These are phyloP conservation scores for Trichosporon ovoides DNA, from an alignment of 1,284 basidiomycete genomes.

Conservation along the genomic window DNA sequence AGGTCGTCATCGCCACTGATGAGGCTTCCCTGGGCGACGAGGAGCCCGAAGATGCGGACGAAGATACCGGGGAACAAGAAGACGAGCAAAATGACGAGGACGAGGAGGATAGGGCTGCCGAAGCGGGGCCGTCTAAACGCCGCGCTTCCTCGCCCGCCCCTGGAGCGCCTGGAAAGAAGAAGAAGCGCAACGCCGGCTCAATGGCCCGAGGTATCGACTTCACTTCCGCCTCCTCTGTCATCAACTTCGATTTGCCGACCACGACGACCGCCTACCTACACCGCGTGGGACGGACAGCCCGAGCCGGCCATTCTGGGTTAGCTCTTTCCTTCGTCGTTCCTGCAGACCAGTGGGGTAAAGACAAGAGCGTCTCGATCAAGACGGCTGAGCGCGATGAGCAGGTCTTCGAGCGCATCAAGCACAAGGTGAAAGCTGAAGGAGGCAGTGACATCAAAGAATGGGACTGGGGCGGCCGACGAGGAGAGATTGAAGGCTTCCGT, in stretches of 20 bases:
- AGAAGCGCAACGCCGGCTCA: conserved; percentile 65
- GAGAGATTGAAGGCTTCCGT: conserved; percentile 89
- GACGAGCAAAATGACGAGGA: conserved; percentile 48
- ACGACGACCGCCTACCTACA: conserved; percentile 90
- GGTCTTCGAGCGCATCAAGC: conserved; percentile 72
- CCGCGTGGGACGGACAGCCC: conserved; percentile 90
- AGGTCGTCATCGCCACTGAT: conserved; percentile 98
- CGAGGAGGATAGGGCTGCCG: conserved; percentile 33
- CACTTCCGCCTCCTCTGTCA: conserved; percentile 90
- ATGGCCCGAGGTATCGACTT: conserved; percentile 97
- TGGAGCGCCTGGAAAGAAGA: conserved; percentile 25
- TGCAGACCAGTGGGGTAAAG: conserved; percentile 65
- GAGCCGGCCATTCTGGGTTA: conserved; percentile 90
- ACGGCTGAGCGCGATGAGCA: conserved; percentile 69
- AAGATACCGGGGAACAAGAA: conserved; percentile 47
- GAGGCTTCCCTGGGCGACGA: conserved; percentile 61
- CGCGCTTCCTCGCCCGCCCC: conserved; percentile 32
- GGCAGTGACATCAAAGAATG: conserved; percentile 84
- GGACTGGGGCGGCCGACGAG: conserved; percentile 77
- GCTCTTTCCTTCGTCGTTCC: conserved; percentile 87
- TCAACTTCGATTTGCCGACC: conserved; percentile 95
- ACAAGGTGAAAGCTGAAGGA: conserved; percentile 61
- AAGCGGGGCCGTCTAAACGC: conserved; percentile 42
- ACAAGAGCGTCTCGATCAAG: conserved; percentile 55
- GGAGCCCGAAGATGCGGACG: conserved; percentile 48